Percentiles rank a stretch among this genome's conserved stretches.
Evolutionary conservation across 108 stramenopile genomes (phyloP).

Genomic region (Pseudonitzschia delicatissima): DNA sequence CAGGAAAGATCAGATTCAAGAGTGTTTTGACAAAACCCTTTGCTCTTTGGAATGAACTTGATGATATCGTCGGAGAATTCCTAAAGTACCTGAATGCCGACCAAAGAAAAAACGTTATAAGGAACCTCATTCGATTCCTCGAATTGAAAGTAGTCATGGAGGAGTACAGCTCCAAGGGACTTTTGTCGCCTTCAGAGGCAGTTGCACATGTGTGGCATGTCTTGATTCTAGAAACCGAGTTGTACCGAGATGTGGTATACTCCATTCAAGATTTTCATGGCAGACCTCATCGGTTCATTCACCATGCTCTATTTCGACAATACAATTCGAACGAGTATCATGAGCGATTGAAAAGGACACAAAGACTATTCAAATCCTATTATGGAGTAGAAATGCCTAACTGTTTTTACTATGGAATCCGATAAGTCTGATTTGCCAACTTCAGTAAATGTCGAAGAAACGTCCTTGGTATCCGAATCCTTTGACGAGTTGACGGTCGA

Average conservation of each 20-base stretch:
- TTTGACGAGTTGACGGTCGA: background rate
- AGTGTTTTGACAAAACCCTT: constrained; percentile 8
- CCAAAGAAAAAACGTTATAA: constrained; percentile 13
- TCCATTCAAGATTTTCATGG: constrained; percentile 24
- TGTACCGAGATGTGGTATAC: constrained; percentile 9
- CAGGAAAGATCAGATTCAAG: background rate
- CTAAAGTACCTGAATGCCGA: background rate
- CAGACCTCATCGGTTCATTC: constrained; percentile 3
- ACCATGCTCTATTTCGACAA: background rate
- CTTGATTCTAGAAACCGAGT: constrained; percentile 18
- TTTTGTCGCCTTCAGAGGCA: constrained; percentile 10
- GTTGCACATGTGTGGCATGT: constrained; percentile 22
- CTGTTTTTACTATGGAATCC: background rate
- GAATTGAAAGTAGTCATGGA: constrained; percentile 26
- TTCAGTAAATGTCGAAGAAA: background rate
- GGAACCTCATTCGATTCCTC: constrained; percentile 19
- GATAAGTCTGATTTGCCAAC: background rate
- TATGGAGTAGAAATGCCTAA: constrained; percentile 20
- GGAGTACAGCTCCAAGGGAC: constrained; percentile 9
- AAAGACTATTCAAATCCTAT: constrained; percentile 17
- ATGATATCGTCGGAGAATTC: constrained; percentile 12
- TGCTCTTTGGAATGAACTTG: constrained; percentile 1
- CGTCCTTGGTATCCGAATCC: background rate
- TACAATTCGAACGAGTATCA: background rate
- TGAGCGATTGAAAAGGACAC: constrained; percentile 13